Base-by-base conservation (phyloP, 2,329 filamentous ascomycete genomes). In the Acephala macrosclerotiorum region DNA sequence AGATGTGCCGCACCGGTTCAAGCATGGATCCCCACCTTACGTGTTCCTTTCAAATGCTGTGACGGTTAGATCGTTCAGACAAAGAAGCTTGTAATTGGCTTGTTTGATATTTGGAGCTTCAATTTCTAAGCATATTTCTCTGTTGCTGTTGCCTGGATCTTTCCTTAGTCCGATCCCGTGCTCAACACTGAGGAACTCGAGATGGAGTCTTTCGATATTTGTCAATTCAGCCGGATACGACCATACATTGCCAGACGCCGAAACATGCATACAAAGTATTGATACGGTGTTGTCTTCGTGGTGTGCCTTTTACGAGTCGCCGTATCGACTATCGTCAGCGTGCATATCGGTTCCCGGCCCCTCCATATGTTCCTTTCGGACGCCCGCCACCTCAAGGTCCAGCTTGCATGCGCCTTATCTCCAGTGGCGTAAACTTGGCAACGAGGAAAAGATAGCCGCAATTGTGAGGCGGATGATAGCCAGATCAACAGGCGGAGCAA, bases 401-500 rank as follows among this genome's bases (percentile, higher is more conserved):
- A 26, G 26, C 22, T 16, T 53, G 49, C 49, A 53, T 53, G 49
- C 49, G 49, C 49, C 49, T 53, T 25, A 53, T 53, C 49, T 53
- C 26, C 49, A 53, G 49, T 53, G 49, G 49, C 49, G 49, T 22
- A 14, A 14, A 7, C 49, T 53, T 53, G 49, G 49, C 49, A 29
- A 53, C 47, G 14, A 33, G 14, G 11, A 53, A 7, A 12, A 29
- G 49, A 49, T 49, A 20, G 45, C 26, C 11, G 14, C 22, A 33
- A 53, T 18, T 12, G 22, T 53, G 22, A 53, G 25, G 25, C 29
- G 49, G 49, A 25, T 33, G 49, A 53, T 53, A 53, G 35, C 33
- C 59, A 51, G 59, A 53, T 53, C 26, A n/a, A 47, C 59, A 51
- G 59, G 59, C 59, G 45, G 29, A 53, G 59, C 59, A 61, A 26